Evolutionary conservation across 345 rosid species (phyloP), one percentile per base, ranked within the genome.

Genomic region (Aquilaria sinensis): DNA sequence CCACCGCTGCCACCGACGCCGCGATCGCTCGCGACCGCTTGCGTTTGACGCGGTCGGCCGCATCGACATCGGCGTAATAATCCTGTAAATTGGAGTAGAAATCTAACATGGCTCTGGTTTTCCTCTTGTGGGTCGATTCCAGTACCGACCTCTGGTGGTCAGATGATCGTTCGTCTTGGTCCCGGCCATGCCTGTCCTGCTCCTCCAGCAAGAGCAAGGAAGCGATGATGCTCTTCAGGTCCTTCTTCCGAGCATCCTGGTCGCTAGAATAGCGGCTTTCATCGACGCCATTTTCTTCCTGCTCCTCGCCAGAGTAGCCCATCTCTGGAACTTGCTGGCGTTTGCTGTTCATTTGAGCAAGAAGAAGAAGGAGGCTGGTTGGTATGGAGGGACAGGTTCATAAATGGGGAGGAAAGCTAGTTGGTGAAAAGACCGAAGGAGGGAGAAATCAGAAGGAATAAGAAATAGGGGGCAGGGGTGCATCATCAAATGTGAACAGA

Each of bases 1-100:
- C 43, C 43, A 37, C 43, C 43, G 67, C 75, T 0, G 61, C 52
- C 3, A 59, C 80, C 1, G 77, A 75, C 0, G 70, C 73, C 0
- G 83, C 83, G 13, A 73, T 29, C 51, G 74, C 74, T n/a, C 89
- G 84, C n/a, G 91, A 78, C 30, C 77, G 81, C 71, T 79, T 85
- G 6, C 86, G 77, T 55, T 72, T 78, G 12, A 62, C 31, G 0
- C 78, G 67, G 5, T 70, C 85, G 23, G 66, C 63, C 68, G 82
- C 84, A 6, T 82, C 83, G 30, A 61, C 65, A 29, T 82, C 89
- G 32, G 82, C 47, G 66, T 72, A 74, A 60, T 72, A 60, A 53
- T 74, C 66, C 37, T 41, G 72, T 64, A 78, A 33, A 60, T 69
- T 65, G 65, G 79, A 63, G 68, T 71, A 72, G 58, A 66, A 67